Evolutionary conservation across 768 basidiomycete species (phyloP), one percentile per base, ranked within the genome.

Genomic region (Russula abietina): DNA sequence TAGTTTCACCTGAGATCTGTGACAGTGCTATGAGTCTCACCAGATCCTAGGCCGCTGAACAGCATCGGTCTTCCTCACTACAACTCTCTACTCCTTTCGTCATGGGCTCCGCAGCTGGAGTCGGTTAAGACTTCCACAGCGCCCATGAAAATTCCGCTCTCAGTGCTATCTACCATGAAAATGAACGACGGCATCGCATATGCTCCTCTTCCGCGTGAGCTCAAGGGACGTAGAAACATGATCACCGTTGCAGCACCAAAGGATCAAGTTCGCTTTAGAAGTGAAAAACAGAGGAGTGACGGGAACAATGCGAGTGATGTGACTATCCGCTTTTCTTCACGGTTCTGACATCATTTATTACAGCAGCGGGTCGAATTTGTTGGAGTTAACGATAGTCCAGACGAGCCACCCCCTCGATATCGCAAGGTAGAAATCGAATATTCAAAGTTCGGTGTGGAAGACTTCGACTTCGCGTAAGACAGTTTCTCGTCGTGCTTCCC

Each of bases 381-480:
- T 81, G 26, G 73, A 74, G 4, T 80, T 55, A 84, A 85, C 59
- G 78, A 81, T 56, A 76, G 73, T 22, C 78, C 78, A 32, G 84
- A 81, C 41, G 81, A 84, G 32, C 82, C 93, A 53, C 92, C 95
- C 0, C 83, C 81, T 59, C 81, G 86, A 64, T 99, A 97, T 73
- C 86, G 90, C 61, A 88, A 87, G 69, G 94, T 97, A 17, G 95
- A 98, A 75, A 99, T 99, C 70, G 93, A 95, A 73, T 99, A 99
- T 72, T 95, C 92, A 43, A 96, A 95, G 70, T 99, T 99, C 70
- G 96, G 96, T 4, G 92, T 98, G 19, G 96, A 98, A 71, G 96
- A 99, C 74, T 99, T 99, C 70, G 97, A 99, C 74, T 99, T 99
- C 70, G 96, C 83, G 94, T 93, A 71, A 60, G 81, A 72, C 14